These are phyloP conservation scores for Asterionellopsis glacialis DNA, from an alignment of 108 stramenopile genomes.

Conservation along the genomic window DNA sequence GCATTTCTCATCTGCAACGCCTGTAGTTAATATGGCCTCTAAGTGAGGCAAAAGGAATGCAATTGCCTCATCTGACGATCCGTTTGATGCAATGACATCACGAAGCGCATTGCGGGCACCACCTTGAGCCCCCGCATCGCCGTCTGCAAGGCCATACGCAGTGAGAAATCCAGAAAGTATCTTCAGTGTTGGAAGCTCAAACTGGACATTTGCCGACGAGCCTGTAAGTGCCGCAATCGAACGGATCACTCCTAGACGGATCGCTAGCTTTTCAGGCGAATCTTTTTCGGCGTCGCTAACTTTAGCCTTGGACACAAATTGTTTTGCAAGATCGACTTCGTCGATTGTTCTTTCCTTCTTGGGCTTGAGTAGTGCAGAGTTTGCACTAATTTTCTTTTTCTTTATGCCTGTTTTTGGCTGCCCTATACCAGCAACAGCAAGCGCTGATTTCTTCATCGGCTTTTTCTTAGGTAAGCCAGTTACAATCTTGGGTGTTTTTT, in stretches of 20 bases:
- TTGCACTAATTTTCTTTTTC: conserved; percentile 28
- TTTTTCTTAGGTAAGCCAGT: conserved; percentile 45
- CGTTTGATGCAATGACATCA: conserved; percentile 66
- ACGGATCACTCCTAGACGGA: conserved; percentile 64
- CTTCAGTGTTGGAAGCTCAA: conserved; percentile 55
- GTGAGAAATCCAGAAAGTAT: conserved; percentile 73
- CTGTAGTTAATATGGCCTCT: conserved; percentile 71
- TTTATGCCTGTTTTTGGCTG: conserved; percentile 43
- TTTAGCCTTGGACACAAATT: conserved; percentile 48
- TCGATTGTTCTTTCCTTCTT: conserved; percentile 72
- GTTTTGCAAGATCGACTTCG: conserved; percentile 51
- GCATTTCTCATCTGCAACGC: conserved; percentile 37
- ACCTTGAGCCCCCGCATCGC: conserved; percentile 58
- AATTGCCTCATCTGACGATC: conserved; percentile 70
- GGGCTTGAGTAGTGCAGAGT: conserved; percentile 58
- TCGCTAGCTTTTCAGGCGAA: conserved; percentile 56
- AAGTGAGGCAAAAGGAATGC: conserved; percentile 74
- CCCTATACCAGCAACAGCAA: conserved; percentile 55
- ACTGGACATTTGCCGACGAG: conserved; percentile 37
- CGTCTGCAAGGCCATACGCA: conserved; percentile 81
- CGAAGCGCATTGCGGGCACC: conserved; percentile 64
- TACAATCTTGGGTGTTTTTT: conserved; percentile 14
- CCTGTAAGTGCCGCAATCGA: conserved; percentile 61
- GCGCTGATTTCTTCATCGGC: conserved; percentile 39
- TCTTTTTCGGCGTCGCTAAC: conserved; percentile 56